phyloP scores from a whole-genome alignment of 2,329 filamentous ascomycete species.

The Dactylellina sp. region DNA sequence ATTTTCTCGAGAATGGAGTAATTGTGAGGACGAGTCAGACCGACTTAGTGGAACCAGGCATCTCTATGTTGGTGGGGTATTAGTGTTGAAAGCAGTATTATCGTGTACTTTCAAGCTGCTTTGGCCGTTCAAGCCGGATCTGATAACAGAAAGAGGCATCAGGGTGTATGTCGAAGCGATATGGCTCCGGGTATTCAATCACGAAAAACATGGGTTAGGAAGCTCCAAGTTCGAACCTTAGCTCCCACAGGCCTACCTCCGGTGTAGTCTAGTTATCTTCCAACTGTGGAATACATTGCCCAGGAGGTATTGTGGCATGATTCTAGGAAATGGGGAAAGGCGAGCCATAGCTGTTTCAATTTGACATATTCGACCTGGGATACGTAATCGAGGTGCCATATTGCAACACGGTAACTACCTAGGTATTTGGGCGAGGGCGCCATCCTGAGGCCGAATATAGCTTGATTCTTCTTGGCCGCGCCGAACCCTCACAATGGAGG shows the following conservation, averaged over 20 bases:
- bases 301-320: too few relatives aligned
- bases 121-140: slow-evolving; percentile 22
- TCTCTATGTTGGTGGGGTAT: slow-evolving; percentile 12
- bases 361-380: slow-evolving; percentile 4
- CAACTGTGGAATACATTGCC: too few relatives aligned
- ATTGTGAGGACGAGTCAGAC: not conserved
- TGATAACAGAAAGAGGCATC: slow-evolving; percentile 18
- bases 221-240: slow-evolving; percentile 26
- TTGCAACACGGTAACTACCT: not conserved
- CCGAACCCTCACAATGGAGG: slow-evolving; percentile 7
- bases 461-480: slow-evolving; percentile 13
- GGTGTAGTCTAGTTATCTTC: not conserved
- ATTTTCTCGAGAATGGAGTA: not conserved
- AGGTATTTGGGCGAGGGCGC: too few relatives aligned
- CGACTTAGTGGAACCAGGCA: not conserved
- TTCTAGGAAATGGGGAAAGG: slow-evolving; percentile 19
- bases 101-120: not conserved
- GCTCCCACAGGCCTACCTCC: not conserved
- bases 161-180: slow-evolving; percentile 34
- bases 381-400: slow-evolving; percentile 19
- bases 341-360: slow-evolving; percentile 21
- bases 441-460: slow-evolving; percentile 6
- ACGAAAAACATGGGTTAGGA: slow-evolving; percentile 19
- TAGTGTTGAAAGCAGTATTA: slow-evolving; percentile 4
- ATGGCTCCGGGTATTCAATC: slow-evolving; percentile 5